Conservation (phyloP, 2,329 filamentous ascomycete genomes). For the Hyphodiscus sp. region DNA sequence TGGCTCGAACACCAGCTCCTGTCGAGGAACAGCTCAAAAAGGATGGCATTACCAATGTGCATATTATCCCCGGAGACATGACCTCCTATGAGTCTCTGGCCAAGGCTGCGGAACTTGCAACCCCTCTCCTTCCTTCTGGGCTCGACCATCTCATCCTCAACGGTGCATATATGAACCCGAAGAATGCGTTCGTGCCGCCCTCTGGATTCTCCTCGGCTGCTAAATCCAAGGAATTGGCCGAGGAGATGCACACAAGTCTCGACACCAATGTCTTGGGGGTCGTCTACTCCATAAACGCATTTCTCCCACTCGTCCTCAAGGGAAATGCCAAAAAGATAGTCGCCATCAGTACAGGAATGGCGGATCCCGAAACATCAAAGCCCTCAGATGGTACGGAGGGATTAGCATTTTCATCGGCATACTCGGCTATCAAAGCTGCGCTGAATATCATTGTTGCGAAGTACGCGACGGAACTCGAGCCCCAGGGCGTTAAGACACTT, state of each 20-base stretch:
- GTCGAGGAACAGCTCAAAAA: slow-evolving; percentile 37
- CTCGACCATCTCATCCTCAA: slow-evolving; percentile 30
- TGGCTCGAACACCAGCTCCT: slow-evolving; percentile 40
- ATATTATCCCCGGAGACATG: slow-evolving; percentile 41
- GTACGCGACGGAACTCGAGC: slow-evolving; percentile 39
- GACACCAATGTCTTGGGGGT: slow-evolving; percentile 45
- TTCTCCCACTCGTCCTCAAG: slow-evolving; percentile 45
- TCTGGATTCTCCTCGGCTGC: slow-evolving; percentile 9
- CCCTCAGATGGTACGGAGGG: slow-evolving; percentile 25
- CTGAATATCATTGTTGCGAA: slow-evolving; percentile 48
- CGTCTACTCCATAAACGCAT: slow-evolving; percentile 46
- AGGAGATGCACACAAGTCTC: slow-evolving; percentile 31
- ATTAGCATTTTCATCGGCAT: slow-evolving; percentile 34
- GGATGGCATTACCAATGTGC: slow-evolving; percentile 33
- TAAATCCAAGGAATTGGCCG: slow-evolving; percentile 25
- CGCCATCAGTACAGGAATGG: slow-evolving; percentile 41
- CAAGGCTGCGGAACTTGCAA: slow-evolving; percentile 12
- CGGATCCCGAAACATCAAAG: slow-evolving; percentile 39
- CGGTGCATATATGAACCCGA: slow-evolving; percentile 20
- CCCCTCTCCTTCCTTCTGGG: slow-evolving; percentile 18
- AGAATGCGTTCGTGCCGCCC: slow-evolving; percentile 15
- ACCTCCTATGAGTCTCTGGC: slow-evolving; percentile 21
- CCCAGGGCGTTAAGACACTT: slow-evolving; percentile 46
- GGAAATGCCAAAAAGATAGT: slow-evolving; percentile 49
- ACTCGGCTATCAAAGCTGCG: slow-evolving; percentile 45